Percentiles rank a stretch among this genome's conserved stretches.
Conservation (phyloP, 345 rosid species). For the Bruguiera parviflora region DNA sequence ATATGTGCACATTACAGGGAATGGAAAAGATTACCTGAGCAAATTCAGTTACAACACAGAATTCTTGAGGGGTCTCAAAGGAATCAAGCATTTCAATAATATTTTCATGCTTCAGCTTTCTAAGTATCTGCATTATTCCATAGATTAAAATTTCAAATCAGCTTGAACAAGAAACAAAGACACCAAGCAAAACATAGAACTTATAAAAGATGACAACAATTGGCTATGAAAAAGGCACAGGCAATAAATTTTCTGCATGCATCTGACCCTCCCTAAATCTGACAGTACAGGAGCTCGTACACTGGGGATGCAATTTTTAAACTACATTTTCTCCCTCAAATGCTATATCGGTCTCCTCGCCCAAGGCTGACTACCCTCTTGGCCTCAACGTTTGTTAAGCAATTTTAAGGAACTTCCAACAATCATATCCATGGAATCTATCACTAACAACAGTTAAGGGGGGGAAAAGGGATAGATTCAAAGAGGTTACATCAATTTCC, state of each 20-base stretch:
- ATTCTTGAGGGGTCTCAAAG: conserved; percentile 88
- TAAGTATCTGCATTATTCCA: conserved; percentile 60
- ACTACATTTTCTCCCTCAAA: no score
- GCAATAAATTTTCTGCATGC: no score
- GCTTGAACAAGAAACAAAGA: neutral
- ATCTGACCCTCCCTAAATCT: no score
- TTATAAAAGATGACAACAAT: neutral
- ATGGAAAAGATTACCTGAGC: conserved; percentile 59
- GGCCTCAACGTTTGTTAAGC: neutral
- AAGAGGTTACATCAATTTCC: conserved; percentile 73
- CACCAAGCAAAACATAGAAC: neutral
- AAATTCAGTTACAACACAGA: conserved; percentile 96
- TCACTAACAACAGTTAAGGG: no score
- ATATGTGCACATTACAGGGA: neutral
- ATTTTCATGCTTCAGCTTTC: conserved; percentile 91
- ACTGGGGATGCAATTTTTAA: no score
- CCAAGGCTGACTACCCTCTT: no score
- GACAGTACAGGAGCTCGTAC: no score
- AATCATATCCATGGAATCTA: neutral
- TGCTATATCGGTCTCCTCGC: no score
- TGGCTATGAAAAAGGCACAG: no score
- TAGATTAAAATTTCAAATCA: conserved; percentile 8
- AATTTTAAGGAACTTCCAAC: neutral
- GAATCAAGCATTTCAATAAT: conserved; percentile 97
- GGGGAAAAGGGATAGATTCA: no score